These are phyloP conservation scores for Sordariomycetes sp. DNA, from an alignment of 2,329 filamentous ascomycete genomes.

Conservation along the genomic window DNA sequence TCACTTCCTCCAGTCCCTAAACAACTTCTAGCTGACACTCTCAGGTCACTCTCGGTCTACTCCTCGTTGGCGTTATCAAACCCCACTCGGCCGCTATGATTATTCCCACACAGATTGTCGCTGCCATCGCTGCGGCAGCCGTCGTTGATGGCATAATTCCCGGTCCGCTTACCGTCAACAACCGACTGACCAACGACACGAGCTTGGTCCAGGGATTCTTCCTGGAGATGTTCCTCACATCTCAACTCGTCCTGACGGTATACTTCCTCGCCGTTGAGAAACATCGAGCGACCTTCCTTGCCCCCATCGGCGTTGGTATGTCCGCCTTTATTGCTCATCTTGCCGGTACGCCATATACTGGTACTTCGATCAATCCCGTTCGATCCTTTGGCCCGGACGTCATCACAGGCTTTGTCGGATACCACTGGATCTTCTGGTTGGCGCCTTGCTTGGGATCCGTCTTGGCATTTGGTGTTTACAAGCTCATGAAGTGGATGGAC, in stretches of 20 bases:
- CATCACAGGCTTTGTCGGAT: conserved; percentile 29
- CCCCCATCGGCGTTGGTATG: conserved; percentile 63
- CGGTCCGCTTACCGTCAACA: conserved; percentile 43
- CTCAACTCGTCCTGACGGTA: conserved; percentile 54
- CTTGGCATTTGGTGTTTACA: conserved; percentile 40
- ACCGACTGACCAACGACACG: conserved; percentile 41
- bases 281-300: conserved; percentile 62
- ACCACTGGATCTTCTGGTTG: conserved; percentile 48
- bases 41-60: conserved; percentile 46
- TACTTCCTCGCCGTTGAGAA: conserved; percentile 67
- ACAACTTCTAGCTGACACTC: not conserved
- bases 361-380: conserved; percentile 40
- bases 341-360: conserved; percentile 34
- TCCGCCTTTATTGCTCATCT: conserved; percentile 54
- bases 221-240: conserved; percentile 58
- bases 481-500: conserved; percentile 38
- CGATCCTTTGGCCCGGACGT: conserved; percentile 40
- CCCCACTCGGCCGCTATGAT: conserved; percentile 39
- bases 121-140: conserved; percentile 48
- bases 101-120: conserved; percentile 47
- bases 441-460: conserved; percentile 40
- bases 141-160: conserved; percentile 51
- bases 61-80: conserved; percentile 48
- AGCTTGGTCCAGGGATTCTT: conserved; percentile 51
- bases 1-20: conserved; percentile 2